Percentiles rank a stretch among this genome's conserved stretches.
Evolutionary conservation across 768 basidiomycete species (phyloP).

Genomic region (Trametes maxima): DNA sequence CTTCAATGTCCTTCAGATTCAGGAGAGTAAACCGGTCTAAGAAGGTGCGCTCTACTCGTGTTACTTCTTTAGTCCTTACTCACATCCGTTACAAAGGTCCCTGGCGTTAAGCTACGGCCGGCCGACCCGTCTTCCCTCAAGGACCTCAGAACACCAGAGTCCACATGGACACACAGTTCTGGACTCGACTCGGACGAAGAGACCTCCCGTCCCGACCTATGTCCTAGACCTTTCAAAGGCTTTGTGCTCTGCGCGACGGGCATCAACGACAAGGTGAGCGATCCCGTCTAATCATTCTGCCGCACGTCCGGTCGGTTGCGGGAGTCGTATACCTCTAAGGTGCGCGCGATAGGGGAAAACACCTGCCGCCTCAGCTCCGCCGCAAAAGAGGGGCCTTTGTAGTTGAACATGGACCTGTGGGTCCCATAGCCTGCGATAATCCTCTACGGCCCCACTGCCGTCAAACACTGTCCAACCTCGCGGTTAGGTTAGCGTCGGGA

Average conservation of each 20-base stretch:
- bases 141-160: constrained; percentile 48
- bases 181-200: constrained; percentile 46
- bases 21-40: constrained; percentile 67
- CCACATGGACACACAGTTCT: constrained; percentile 41
- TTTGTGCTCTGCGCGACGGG: constrained; percentile 77
- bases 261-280: constrained; percentile 71
- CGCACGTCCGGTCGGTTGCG: background rate
- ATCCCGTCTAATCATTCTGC: background rate
- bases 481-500: no score
- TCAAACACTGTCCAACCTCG: no score
- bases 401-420: no score
- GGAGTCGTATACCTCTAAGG: no score
- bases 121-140: constrained; percentile 38
- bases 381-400: no score
- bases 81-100: constrained; percentile 51
- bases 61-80: background rate
- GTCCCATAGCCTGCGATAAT: no score
- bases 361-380: no score
- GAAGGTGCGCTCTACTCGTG: constrained; percentile 44
- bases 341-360: no score
- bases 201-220: constrained; percentile 30
- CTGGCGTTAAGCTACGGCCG: constrained; percentile 81
- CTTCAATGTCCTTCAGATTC: constrained; percentile 9
- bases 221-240: constrained; percentile 67
- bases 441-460: no score